Percentiles rank a stretch among this genome's conserved stretches.
Conservation (phyloP, 2,329 filamentous ascomycete species). For the Talaromyces marneffei region DNA sequence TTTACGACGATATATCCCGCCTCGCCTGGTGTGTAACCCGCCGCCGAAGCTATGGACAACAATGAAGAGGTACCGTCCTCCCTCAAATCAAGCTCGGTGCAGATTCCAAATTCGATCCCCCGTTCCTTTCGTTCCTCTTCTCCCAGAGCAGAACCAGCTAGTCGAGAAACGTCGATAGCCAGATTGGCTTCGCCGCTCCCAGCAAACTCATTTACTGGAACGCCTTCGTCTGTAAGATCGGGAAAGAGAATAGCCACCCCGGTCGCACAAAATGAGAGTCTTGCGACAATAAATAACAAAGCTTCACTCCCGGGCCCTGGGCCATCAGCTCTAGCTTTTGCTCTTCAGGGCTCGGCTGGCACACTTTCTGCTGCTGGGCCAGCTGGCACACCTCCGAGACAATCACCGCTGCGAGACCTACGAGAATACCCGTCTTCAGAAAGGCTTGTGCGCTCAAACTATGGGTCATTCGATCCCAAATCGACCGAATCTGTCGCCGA, state of each 20-base stretch:
- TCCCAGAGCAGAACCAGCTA: slow-evolving; percentile 38
- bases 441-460: slow-evolving; percentile 61
- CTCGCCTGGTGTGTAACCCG: not conserved
- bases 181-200: slow-evolving; percentile 53
- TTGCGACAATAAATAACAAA: slow-evolving; percentile 55
- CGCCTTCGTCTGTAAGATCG: slow-evolving; percentile 20
- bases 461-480: slow-evolving; percentile 77
- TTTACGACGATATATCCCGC: not conserved
- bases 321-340: slow-evolving; percentile 80
- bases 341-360: slow-evolving; percentile 61
- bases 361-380: slow-evolving; percentile 44
- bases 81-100: slow-evolving; percentile 27
- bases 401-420: slow-evolving; percentile 54
- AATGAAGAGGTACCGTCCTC: slow-evolving; percentile 35
- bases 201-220: slow-evolving; percentile 30
- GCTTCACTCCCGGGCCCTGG: slow-evolving; percentile 68
- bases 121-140: slow-evolving; percentile 29
- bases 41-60: slow-evolving; percentile 24
- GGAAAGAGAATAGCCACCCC: slow-evolving; percentile 41
- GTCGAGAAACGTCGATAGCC: slow-evolving; percentile 49
- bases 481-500: slow-evolving; percentile 46
- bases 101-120: slow-evolving; percentile 28
- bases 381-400: slow-evolving; percentile 41
- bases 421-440: slow-evolving; percentile 42
- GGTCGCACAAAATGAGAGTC: slow-evolving; percentile 50